phyloP scores from a whole-genome alignment of 2,329 filamentous ascomycete genomes.

The Xylaria multiplex region DNA sequence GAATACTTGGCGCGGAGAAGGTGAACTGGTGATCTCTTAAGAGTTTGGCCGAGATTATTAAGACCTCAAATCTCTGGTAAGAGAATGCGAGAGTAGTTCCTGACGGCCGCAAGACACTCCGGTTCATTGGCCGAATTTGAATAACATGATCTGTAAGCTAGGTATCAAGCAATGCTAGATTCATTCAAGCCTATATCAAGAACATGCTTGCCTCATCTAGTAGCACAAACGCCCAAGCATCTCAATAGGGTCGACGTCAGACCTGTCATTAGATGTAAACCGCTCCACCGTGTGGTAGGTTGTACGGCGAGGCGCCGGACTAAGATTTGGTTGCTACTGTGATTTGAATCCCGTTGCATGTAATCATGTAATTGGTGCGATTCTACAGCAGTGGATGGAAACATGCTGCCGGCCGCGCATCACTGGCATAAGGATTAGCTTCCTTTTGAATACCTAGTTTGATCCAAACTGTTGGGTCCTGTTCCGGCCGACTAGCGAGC shows the following conservation, averaged over 20 bases:
- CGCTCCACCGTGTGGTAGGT: conserved; percentile 26
- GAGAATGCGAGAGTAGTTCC: not conserved
- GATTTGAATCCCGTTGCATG: conserved; percentile 25
- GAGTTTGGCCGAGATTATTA: not conserved
- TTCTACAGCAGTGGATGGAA: not conserved
- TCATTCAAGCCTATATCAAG: not conserved
- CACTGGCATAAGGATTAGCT: conserved; percentile 4
- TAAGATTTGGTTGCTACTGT: conserved; percentile 29
- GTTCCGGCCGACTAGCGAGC: conserved; percentile 14
- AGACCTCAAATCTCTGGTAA: not conserved
- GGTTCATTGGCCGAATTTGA: not conserved
- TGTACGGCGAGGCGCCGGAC: conserved; percentile 34
- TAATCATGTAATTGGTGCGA: conserved; percentile 12
- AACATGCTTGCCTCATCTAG: not conserved
- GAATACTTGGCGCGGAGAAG: not conserved
- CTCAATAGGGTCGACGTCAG: conserved; percentile 17
- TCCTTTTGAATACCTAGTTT: not conserved
- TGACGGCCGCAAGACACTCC: no score
- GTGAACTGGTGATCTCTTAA: not conserved
- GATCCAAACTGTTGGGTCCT: conserved; percentile 11
- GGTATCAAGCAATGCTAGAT: not conserved
- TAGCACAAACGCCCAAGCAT: not conserved
- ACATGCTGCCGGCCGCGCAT: not conserved
- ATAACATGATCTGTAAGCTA: not conserved
- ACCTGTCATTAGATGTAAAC: conserved; percentile 8